Conservation (phyloP, 2,329 filamentous ascomycete species). For the Botrytis fabae region DNA sequence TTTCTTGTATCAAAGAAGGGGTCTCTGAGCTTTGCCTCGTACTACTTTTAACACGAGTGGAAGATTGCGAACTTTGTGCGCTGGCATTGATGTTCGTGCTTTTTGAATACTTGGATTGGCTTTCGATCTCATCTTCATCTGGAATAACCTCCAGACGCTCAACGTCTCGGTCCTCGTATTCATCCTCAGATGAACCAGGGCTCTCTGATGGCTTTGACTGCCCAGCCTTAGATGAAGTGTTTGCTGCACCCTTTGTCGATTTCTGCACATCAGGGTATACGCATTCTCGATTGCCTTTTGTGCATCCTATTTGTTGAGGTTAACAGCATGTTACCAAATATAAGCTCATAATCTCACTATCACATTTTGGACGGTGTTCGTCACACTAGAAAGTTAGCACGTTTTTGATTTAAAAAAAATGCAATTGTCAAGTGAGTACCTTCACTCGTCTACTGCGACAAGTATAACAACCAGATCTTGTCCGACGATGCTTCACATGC, state of each 20-base stretch:
- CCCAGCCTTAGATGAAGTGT: constrained; percentile 41
- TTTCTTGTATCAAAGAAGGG: constrained; percentile 52
- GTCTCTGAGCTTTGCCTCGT: constrained; percentile 54
- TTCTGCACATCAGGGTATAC: constrained; percentile 74
- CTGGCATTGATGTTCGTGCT: background rate
- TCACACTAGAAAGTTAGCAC: constrained; percentile 68
- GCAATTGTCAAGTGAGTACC: constrained; percentile 45
- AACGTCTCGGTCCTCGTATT: constrained; percentile 48
- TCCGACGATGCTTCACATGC: constrained; percentile 85
- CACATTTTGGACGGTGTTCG: constrained; percentile 82
- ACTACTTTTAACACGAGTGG: constrained; percentile 42
- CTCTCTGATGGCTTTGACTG: constrained; percentile 38
- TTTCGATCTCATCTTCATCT: constrained; percentile 52
- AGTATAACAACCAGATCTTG: constrained; percentile 90
- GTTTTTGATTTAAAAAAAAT: background rate
- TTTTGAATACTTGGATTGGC: constrained; percentile 23
- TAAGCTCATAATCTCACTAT: constrained; percentile 53
- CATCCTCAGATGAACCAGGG: constrained; percentile 55
- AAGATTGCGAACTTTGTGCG: constrained; percentile 42
- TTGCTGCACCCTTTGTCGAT: constrained; percentile 37
- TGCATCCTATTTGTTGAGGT: constrained; percentile 62
- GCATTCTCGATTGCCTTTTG: constrained; percentile 88
- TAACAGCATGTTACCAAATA: constrained; percentile 30
- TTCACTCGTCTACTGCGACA: constrained; percentile 87
- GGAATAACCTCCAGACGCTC: constrained; percentile 54